Evolutionary conservation across 2,329 filamentous ascomycete species (phyloP).

Genomic region (Fusarium sp.): DNA sequence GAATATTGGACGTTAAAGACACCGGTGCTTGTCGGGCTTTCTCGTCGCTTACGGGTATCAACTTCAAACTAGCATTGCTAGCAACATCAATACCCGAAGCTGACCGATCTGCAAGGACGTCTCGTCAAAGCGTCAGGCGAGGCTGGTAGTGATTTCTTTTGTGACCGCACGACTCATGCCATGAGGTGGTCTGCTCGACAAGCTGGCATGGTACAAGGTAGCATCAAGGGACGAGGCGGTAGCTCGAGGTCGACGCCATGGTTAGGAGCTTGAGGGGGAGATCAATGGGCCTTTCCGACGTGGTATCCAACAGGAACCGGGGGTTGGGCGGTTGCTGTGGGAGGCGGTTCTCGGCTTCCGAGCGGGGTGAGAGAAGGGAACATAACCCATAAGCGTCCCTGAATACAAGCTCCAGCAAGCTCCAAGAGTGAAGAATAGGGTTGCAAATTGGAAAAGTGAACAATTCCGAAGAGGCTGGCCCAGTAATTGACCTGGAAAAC

Average conservation of each 20-base stretch:
- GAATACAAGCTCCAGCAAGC: neutral
- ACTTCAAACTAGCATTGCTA: neutral
- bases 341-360: constrained; percentile 47
- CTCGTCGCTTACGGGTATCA: neutral
- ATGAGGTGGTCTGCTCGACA: neutral
- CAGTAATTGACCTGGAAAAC: constrained; percentile 45
- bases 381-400: constrained; percentile 11
- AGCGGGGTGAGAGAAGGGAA: constrained; percentile 30
- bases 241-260: neutral
- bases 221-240: constrained; percentile 7
- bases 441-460: neutral
- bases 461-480: constrained; percentile 17
- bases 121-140: neutral
- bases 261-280: constrained; percentile 25
- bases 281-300: constrained; percentile 29
- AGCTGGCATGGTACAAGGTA: neutral
- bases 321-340: constrained; percentile 12
- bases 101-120: neutral
- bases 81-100: neutral
- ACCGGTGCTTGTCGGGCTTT: neutral
- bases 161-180: neutral
- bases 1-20: neutral
- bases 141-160: neutral
- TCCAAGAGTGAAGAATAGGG: neutral
- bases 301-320: constrained; percentile 21